Conservation (phyloP, 768 basidiomycete species). For the Pulveroboletus sp. region DNA sequence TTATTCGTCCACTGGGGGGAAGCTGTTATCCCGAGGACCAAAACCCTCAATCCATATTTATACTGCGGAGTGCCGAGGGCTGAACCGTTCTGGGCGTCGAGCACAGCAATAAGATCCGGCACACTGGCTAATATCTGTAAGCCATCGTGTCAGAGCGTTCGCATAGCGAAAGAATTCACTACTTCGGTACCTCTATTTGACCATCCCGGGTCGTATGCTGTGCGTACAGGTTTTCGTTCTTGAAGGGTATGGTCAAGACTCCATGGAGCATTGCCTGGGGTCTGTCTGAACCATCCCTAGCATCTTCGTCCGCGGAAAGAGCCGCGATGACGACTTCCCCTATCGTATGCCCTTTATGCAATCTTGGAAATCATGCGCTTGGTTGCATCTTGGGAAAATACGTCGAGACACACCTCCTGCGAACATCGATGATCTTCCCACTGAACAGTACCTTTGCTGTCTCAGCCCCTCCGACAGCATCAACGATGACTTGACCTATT, state of each 20-base stretch:
- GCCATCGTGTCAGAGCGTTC: slow-evolving; percentile 1
- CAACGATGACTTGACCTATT: slow-evolving; percentile 33
- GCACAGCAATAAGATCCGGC: slow-evolving; percentile 60
- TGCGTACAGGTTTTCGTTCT: slow-evolving; percentile 58
- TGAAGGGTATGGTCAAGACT: slow-evolving; percentile 50
- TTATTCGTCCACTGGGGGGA: slow-evolving; percentile 55
- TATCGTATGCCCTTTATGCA: slow-evolving; percentile 38
- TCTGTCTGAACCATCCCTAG: slow-evolving; percentile 21
- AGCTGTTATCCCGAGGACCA: slow-evolving; percentile 44
- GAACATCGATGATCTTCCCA: slow-evolving; percentile 57
- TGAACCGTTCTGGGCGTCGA: slow-evolving; percentile 58
- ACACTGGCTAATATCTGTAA: slow-evolving; percentile 48
- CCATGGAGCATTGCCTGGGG: slow-evolving; percentile 22
- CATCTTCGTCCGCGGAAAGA: slow-evolving; percentile 24
- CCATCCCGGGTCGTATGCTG: slow-evolving; percentile 34
- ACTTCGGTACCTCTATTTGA: slow-evolving; percentile 13
- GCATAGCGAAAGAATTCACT: not conserved
- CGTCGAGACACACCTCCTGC: slow-evolving; percentile 25
- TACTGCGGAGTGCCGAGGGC: slow-evolving; percentile 63
- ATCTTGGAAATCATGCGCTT: slow-evolving; percentile 5
- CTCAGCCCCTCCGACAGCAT: slow-evolving; percentile 32
- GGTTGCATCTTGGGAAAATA: not conserved
- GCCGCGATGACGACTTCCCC: slow-evolving; percentile 34
- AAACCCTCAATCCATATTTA: slow-evolving; percentile 54
- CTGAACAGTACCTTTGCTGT: slow-evolving; percentile 44